Evolutionary conservation across 352 stramenopile species (phyloP).

Genomic region (Peronospora tabacina): DNA sequence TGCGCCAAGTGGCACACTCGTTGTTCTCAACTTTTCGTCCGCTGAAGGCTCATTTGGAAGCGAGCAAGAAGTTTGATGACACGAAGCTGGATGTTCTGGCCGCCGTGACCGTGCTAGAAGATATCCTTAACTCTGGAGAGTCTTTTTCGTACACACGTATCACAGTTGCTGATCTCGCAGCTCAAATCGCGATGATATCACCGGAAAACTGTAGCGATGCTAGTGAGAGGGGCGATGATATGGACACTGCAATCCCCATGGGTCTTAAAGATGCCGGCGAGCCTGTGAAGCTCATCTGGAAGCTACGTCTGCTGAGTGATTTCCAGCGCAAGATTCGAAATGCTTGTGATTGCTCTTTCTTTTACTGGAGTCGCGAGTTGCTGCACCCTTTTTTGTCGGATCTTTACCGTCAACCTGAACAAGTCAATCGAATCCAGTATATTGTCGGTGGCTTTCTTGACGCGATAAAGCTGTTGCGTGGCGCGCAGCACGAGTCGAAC

Average conservation of each 20-base stretch:
- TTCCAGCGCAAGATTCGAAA: constrained; percentile 83
- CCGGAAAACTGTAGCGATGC: constrained; percentile 32
- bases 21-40: constrained; percentile 76
- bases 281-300: constrained; percentile 76
- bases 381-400: constrained; percentile 79
- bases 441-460: constrained; percentile 74
- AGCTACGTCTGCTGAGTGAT: constrained; percentile 78
- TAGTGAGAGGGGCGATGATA: constrained; percentile 38
- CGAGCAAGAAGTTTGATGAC: constrained; percentile 82
- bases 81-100: constrained; percentile 82
- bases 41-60: constrained; percentile 74
- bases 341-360: constrained; percentile 88
- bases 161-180: constrained; percentile 70
- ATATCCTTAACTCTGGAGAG: constrained; percentile 72
- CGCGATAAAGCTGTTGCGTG: constrained; percentile 62
- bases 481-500: constrained; percentile 67
- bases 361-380: constrained; percentile 90
- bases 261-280: constrained; percentile 62
- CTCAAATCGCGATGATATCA: constrained; percentile 74
- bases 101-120: constrained; percentile 77
- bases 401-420: constrained; percentile 74
- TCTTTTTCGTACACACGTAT: constrained; percentile 83
- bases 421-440: constrained; percentile 81
- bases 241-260: constrained; percentile 28
- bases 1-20: constrained; percentile 73